Conservation (phyloP, 129 eudicot species). For the Helianthus annuus region HanXRQr2.0-SUNRISE NC_035446.2:110848691-110849190, state of each 20-base stretch:
- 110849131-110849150: conserved; percentile 1
- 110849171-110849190: conserved; percentile 10
- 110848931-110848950: background rate
- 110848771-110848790: no score
- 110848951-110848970: conserved; percentile 20
- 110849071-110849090: background rate
- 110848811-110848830: no score
- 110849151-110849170: background rate
- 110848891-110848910: no score
- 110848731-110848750: no score
- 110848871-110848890: no score
- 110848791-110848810: no score
- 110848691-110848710: no score
- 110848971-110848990: conserved; percentile 25
- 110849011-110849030: background rate
- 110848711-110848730: no score
- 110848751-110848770: no score
- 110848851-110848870: no score
- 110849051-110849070: conserved; percentile 19
- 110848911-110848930: background rate
- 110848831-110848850: no score
- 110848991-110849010: conserved; percentile 14
- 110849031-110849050: conserved; percentile 7
- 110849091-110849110: conserved; percentile 16
- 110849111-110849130: conserved; percentile 7